Base-by-base conservation (phyloP, 768 basidiomycete species). In the Amanita rimosa region DNA sequence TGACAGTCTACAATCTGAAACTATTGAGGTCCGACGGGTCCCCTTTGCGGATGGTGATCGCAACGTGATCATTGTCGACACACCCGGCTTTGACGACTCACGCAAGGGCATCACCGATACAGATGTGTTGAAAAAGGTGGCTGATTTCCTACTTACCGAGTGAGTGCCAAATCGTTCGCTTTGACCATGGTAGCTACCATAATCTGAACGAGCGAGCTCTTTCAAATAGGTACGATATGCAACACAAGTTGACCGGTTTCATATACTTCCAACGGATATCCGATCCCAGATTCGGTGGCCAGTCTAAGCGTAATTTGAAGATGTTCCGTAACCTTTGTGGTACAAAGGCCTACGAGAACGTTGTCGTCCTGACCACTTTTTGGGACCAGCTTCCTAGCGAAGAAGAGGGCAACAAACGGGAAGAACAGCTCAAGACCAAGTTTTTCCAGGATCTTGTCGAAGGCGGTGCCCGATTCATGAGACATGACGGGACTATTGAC, bases 311-410 rank as follows among this genome's bases (percentile, higher is more conserved):
- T 37, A 37, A 37, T 58, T 65, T 74, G 34, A 59, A 59, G 19
- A 67, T 74, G 59, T 74, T 74, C 54, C 64, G 65, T 44, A 62
- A 67, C 29, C 64, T 74, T 14, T 74, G 72, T 54, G 73, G 73
- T 26, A 63, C 64, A 14, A 61, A 53, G 38, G 59, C 66, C 4
- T 67, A 72, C 54, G 62, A 67, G 44, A 72, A 73, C 50, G 71
- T 74, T 34, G 62, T 70, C 35, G 60, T 73, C 48, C 64, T 67
- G 48, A 73, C 73, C 50, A 73, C 64, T 36, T 71, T 67, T 67
- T 73, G 72, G 71, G 64, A 63, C 13, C 60, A 60, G 45, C 65
- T 69, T 44, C 54, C 57, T 50, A 57, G 57, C 52, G 54, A 53
- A 46, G 62, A 60, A 51, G n/a, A 60, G 35, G 68, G 67, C 6